These are phyloP conservation scores for Vanderwaltozyma tropicalis DNA, from an alignment of 805 yeast genomes.

Conservation along the genomic window DNA sequence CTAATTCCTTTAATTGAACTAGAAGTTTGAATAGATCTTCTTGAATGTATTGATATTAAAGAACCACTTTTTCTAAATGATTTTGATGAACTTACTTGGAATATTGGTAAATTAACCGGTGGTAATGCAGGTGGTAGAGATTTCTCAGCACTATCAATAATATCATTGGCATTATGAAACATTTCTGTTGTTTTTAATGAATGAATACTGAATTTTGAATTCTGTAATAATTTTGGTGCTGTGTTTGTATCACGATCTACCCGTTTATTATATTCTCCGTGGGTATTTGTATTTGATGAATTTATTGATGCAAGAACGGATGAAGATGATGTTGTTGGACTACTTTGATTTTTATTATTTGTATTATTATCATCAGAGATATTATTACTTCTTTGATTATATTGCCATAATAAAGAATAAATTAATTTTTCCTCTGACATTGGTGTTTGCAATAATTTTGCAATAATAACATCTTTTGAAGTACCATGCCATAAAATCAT, in stretches of 20 bases:
- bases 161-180: not conserved
- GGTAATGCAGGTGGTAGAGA: conserved; percentile 7
- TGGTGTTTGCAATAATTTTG: conserved; percentile 43
- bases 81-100: conserved; percentile 23
- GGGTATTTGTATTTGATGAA: not conserved
- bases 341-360: not conserved
- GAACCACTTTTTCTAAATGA: conserved; percentile 19
- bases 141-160: not conserved
- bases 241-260: not conserved
- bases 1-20: conserved; percentile 5
- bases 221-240: conserved; percentile 22
- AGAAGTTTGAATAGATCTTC: conserved; percentile 6
- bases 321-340: not conserved
- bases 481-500: conserved; percentile 79
- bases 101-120: conserved; percentile 11
- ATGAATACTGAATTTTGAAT: conserved; percentile 24
- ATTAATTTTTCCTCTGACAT: conserved; percentile 71
- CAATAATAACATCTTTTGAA: conserved; percentile 43
- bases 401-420: conserved; percentile 62
- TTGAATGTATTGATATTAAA: conserved; percentile 12
- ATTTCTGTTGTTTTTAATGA: not conserved
- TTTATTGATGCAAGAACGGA: not conserved
- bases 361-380: conserved; percentile 1
- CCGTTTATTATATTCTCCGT: conserved; percentile 1
- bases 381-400: conserved; percentile 70